Base-by-base conservation (phyloP, 371 early-diverging fungal species). In the Mucor mucedo region DNA sequence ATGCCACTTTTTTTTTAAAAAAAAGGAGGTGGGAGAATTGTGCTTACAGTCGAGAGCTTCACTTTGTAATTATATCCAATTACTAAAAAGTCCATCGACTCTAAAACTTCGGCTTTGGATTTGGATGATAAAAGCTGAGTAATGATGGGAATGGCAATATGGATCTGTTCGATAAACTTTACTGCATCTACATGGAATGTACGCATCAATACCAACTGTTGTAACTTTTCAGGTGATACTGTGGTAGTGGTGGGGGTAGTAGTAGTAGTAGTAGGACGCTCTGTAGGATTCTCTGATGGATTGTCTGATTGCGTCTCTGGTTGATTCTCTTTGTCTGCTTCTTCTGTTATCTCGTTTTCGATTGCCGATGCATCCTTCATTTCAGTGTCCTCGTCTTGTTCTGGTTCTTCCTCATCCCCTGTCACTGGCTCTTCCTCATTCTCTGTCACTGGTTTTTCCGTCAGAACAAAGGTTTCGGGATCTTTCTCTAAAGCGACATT, bases 51-150 rank as follows among this genome's bases (percentile, higher is more conserved):
- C 8, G 96, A 93, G 2, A 79, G 79, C 30, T 91, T 92, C 68
- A 98, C 83, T 60, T 93, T 90, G 70, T 90, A 96, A 27, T 87
- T 82, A 70, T 92, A 84, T 1, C 95, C 90, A 3, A 82, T 81
- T 0, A 95, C 95, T 60, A 98, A 90, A 62, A 97, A 97, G 52
- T 93, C 91, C 92, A 98, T 98, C 1, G 92, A 89, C 60, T 96
- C 97, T 58, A 96, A 75, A 1, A 97, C 96, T 68, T 98, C 99
- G 9, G 90, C 77, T 68, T 97, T 97, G 47, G 82, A 86, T 47
- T 91, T 95, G 1, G 96, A 95, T 3, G 90, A 90, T 28, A 98
- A 77, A 2, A 98, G 83, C 73, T 94, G 92, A 42, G 87, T 84
- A 52, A 98, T 79, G 13, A 78, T 84, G 0, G 93, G 91, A 14